phyloP scores from a whole-genome alignment of 2,329 filamentous ascomycete genomes.

The Calonectria hawksworthii region DNA sequence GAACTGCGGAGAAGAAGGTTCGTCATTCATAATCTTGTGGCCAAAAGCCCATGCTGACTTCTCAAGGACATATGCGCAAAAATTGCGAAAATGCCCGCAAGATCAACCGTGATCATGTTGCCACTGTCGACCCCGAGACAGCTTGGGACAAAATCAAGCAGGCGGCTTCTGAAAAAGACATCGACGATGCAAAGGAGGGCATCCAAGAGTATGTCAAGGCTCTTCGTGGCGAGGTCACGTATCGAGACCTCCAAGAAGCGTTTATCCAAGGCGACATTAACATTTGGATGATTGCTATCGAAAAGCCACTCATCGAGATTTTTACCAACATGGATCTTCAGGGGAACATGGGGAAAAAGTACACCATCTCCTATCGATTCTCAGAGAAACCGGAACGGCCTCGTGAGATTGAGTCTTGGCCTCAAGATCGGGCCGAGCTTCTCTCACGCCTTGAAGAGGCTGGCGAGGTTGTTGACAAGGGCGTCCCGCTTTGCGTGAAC shows the following conservation, averaged over 20 bases:
- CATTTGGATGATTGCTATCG: constrained; percentile 73
- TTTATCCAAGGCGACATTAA: constrained; percentile 68
- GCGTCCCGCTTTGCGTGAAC: constrained; percentile 72
- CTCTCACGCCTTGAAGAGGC: constrained; percentile 74
- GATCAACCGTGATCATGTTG: constrained; percentile 66
- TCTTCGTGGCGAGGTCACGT: constrained; percentile 66
- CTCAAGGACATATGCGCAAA: constrained; percentile 66
- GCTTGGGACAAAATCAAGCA: constrained; percentile 70
- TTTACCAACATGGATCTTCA: constrained; percentile 81
- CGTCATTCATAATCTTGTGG: constrained; percentile 25
- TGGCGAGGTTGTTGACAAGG: constrained; percentile 73
- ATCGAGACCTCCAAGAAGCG: constrained; percentile 71
- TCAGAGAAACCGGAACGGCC: constrained; percentile 69
- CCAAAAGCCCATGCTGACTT: constrained; percentile 26
- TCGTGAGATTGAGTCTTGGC: constrained; percentile 73
- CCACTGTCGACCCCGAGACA: constrained; percentile 64
- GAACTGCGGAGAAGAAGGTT: constrained; percentile 74
- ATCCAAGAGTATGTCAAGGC: constrained; percentile 74
- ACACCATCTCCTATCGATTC: constrained; percentile 74
- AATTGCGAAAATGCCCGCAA: constrained; percentile 73
- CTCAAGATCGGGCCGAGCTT: constrained; percentile 70
- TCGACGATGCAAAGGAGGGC: constrained; percentile 74
- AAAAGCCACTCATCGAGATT: constrained; percentile 68
- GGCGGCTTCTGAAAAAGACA: constrained; percentile 67
- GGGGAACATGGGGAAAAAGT: constrained; percentile 76